phyloP scores from a whole-genome alignment of 805 yeast species.

The Debaryomyces hansenii region DNA sequence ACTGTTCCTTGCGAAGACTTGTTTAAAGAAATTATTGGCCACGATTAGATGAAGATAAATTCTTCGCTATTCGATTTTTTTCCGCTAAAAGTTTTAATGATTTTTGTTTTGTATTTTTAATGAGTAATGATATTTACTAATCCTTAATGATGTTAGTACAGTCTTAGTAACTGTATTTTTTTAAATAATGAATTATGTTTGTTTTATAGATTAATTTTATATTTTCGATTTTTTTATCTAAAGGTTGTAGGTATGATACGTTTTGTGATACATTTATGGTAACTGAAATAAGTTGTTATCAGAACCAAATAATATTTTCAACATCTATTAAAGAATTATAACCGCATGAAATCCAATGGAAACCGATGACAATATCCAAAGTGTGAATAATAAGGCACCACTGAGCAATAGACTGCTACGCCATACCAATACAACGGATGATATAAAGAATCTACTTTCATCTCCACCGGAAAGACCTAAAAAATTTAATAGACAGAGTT shows the following conservation, averaged over 20 bases:
- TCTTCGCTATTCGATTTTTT: not conserved
- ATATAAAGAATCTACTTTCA: not conserved
- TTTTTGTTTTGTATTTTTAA: slow-evolving; percentile 1
- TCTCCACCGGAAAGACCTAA: not conserved
- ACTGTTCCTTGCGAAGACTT: slow-evolving; percentile 76
- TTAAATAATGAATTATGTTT: slow-evolving; percentile 3
- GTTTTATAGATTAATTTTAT: slow-evolving; percentile 1
- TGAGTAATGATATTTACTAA: slow-evolving; percentile 6
- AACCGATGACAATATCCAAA: not conserved
- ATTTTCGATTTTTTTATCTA: not conserved
- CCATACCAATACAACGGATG: not conserved
- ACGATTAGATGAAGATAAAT: slow-evolving; percentile 18
- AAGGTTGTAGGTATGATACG: not conserved
- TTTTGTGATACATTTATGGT: not conserved
- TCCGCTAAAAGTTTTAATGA: not conserved
- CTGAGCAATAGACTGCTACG: not conserved
- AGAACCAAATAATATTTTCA: too few relatives aligned
- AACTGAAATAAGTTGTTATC: too few relatives aligned
- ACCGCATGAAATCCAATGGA: not conserved
- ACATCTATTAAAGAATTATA: too few relatives aligned
- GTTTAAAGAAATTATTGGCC: slow-evolving; percentile 74
- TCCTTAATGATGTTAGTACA: slow-evolving; percentile 1
- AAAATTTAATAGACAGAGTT: slow-evolving; percentile 19
- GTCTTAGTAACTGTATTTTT: not conserved
- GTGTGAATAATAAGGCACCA: not conserved